Evolutionary conservation across 768 basidiomycete species (phyloP), one percentile per base, ranked within the genome.

Genomic region (Trametes gibbosa): DNA sequence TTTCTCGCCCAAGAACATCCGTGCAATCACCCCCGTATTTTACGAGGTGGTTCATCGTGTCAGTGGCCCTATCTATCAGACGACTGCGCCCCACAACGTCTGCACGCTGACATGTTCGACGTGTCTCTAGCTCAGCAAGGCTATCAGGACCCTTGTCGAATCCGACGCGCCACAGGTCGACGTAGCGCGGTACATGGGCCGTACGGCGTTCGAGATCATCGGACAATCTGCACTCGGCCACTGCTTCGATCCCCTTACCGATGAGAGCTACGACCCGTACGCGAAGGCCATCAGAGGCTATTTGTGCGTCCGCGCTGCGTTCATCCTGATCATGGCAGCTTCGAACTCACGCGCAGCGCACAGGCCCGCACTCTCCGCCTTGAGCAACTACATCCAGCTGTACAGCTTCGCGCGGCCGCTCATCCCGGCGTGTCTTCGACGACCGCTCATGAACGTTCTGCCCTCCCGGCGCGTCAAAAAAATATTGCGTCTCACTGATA

Each of bases 401-500:
- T 56, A 37, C 24, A 41, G 47, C 4, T 24, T 67, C 25, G 49
- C 37, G 8, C 49, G 62, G 21, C 53, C 50, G 3, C 27, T 69
- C 17, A 25, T 66, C 8, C 68, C 65, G 0, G 66, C 70, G 0
- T 41, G 52, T n/a, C 63, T 79, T 39, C 67, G 75, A 7, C 69
- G 74, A 19, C 70, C 66, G 43, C 12, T 78, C 1, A 65, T 77
- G 2, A 62, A 74, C 40, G 29, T 68, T 17, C 53, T 75, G 16
- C 79, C 79, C 0, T 73, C 65, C 53, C 67, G 66, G 50, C 52
- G 63, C 6, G 53, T 78, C 6, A 73, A 74, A 17, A 50, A 62
- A 0, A 27, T 79, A 10, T 66, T 73, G 25, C 67, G 71, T 16
- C 64, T 78, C 16, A 58, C 74, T 0, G 75, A 76, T 49, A 65